Evolutionary conservation across 164 flowering plant genomes (phyloP), one percentile per base, ranked within the genome.

Genomic region (Chimonanthus salicifolius): DNA sequence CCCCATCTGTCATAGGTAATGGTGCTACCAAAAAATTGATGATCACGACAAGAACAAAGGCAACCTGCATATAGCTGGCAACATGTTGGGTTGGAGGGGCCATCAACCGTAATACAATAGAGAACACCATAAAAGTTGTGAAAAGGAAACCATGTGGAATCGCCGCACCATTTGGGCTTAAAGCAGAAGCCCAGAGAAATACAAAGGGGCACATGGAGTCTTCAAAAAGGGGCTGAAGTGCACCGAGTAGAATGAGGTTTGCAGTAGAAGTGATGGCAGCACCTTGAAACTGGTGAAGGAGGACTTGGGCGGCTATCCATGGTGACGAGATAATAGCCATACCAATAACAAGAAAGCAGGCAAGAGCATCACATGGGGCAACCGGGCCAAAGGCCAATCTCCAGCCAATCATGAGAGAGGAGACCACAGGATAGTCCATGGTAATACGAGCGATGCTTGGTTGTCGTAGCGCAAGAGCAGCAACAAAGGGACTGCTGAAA

Each of bases 391-490:
- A 92, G 73, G 80, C 77, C 49, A 92, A 62, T 63, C 84, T 70
- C 90, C 97, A 49, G 94, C 94, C 99, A 98, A 95, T 95, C 99
- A 95, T 95, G 75, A 95, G 95, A 72, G 98, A 95, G 87, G 92
- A 95, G 21, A 95, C 98, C 54, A 95, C 70, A 48, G 93, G 83
- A 82, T 95, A 95, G 78, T 92, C 93, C 6, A 97, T 92, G 77
- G 68, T 88, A 80, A 90, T 79, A 63, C 97, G 92, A 82, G 93
- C 99, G 74, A 89, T 95, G 88, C 78, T 92, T 81, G 62, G 87
- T 76, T 92, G 92, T 89, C 92, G 90, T 44, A 95, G 81, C 89
- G 93, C 99, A 21, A 92, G 54, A 3, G 78, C 89, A 3, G 89
- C 94, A 64, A 95, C 98, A 47, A 95, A 84, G 18, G 94, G 68